Evolutionary conservation across 257 asterid genomes (phyloP), one percentile per base, ranked within the genome.

Genomic region (Mentha longifolia): DNA sequence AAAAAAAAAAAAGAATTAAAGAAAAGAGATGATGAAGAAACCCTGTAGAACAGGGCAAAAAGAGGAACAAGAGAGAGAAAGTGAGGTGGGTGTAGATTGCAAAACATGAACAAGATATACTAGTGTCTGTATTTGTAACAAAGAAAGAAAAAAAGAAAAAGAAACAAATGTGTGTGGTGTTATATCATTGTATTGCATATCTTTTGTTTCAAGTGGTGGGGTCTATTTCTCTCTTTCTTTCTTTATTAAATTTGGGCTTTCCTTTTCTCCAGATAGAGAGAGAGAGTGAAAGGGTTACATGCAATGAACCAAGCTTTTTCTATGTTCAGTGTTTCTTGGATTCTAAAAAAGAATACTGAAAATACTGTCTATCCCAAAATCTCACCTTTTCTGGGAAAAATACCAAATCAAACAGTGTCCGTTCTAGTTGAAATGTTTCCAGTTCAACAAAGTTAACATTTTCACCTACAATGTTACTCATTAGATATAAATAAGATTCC

Each of bases 11-110:
- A 30, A 67, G 13, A 66, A 57, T 41, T 75, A 68, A 68, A 61
- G 72, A 76, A 74, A 52, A 74, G 68, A 67, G 74, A 56, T 37
- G 69, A 73, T 74, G n/a, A 70, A 81, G 80, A 72, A 88, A 90
- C 93, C 92, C 97, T 84, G 72, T 64, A 19, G 82, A 82, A 74
- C 76, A 90, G 94, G 94, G 94, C 83, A 90, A 88, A 90, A 90
- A 90, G 62, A 22, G 58, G 39, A 20, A 43, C 71, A 52, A 20
- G 73, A 43, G 35, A 30, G 67, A 58, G 75, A 8, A 20, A 59
- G 31, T 7, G 60, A 49, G 28, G 78, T 43, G 73, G 45, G 66
- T 19, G 73, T 57, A 56, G 69, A 43, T 58, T 70, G 67, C 66
- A 68, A 74, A 49, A 70, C 9, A 43, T 7, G 57, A 8, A 6